Conservation (phyloP, 331 rosid species). For the Acacia pycnantha region DNA sequence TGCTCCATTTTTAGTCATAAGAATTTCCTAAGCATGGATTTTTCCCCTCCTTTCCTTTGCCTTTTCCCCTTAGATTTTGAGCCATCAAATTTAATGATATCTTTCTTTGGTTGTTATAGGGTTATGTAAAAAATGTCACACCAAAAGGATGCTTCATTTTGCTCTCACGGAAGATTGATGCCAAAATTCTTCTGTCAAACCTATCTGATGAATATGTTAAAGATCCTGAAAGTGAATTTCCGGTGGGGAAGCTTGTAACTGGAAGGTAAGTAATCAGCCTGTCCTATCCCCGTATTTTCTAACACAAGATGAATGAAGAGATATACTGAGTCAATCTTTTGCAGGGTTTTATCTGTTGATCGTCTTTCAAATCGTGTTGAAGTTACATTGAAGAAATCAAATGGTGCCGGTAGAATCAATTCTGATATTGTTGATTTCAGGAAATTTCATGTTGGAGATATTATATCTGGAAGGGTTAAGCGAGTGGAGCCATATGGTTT, state of each 20-base stretch:
- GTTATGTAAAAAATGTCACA: slow-evolving; percentile 75
- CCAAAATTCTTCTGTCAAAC: slow-evolving; percentile 78
- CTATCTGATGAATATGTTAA: slow-evolving; percentile 66
- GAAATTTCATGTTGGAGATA: slow-evolving; percentile 62
- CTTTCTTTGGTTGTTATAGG: slow-evolving; percentile 44
- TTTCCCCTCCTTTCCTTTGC: not conserved
- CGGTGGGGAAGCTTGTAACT: slow-evolving; percentile 76
- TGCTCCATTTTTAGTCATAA: not conserved
- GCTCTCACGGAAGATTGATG: slow-evolving; percentile 83
- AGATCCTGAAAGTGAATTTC: slow-evolving; percentile 70
- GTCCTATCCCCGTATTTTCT: slow-evolving; percentile 8
- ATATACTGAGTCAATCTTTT: slow-evolving; percentile 31
- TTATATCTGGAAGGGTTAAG: slow-evolving; percentile 75
- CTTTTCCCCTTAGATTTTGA: not conserved
- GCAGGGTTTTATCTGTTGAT: slow-evolving; percentile 87
- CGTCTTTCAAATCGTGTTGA: slow-evolving; percentile 82
- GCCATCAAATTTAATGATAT: slow-evolving; percentile 10
- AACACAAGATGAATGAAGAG: slow-evolving; percentile 1
- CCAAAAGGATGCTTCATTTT: slow-evolving; percentile 86
- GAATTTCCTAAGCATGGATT: not conserved
- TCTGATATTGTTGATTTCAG: slow-evolving; percentile 51
- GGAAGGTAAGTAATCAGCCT: slow-evolving; percentile 59
- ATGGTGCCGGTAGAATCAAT: slow-evolving; percentile 31
- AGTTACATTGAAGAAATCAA: slow-evolving; percentile 71
- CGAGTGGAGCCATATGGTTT: slow-evolving; percentile 88